Evolutionary conservation across 257 asterid genomes (phyloP), one percentile per base, ranked within the genome.

Genomic region (Haberlea rhodopensis): DNA sequence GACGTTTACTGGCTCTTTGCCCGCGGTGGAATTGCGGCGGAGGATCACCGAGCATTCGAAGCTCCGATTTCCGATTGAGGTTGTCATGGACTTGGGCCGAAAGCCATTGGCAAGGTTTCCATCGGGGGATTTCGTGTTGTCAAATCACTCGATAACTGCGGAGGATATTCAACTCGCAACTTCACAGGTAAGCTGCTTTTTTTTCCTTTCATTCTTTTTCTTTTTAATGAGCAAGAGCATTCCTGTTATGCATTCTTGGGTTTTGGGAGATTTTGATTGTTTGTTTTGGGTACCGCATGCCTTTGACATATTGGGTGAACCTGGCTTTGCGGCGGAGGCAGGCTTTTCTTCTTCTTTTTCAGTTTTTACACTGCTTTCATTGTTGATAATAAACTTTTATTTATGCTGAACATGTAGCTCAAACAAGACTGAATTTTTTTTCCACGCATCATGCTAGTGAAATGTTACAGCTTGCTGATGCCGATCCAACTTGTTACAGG

Each of bases 61-160:
- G 81, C 81, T 80, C 66, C 76, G 20, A 2, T 78, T 85, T 71
- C 73, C 89, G 80, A 92, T 92, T 72, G 99, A 92, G 70, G 91
- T 89, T 73, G 97, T 92, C 65, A 87, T 92, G 95, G 99, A 92
- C 69, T 81, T 92, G 81, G 99, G 96, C 46, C 82, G 99, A 40
- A 89, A 85, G 76, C 99, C 99, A 51, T 70, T 89, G 66, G 99
- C 97, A 20, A 84, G 97, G 21, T 92, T 92, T 49, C 98, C 97
- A 1, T 87, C 94, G 2, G 97, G 97, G 31, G 96, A 92, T 68
- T 92, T 82, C 67, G 75, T 87, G 73, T 80, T 92, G 69, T 87
- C 87, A 57, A 83, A 89, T 77, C 76, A 77, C 56, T 87, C 84
- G 24, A 84, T 92, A n/a, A 80, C 94, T 8, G 57, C 62, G 62